Percentiles rank a stretch among this genome's conserved stretches.
phyloP scores from a whole-genome alignment of 1,284 basidiomycete genomes.

The Leccinum solheimii region DNA sequence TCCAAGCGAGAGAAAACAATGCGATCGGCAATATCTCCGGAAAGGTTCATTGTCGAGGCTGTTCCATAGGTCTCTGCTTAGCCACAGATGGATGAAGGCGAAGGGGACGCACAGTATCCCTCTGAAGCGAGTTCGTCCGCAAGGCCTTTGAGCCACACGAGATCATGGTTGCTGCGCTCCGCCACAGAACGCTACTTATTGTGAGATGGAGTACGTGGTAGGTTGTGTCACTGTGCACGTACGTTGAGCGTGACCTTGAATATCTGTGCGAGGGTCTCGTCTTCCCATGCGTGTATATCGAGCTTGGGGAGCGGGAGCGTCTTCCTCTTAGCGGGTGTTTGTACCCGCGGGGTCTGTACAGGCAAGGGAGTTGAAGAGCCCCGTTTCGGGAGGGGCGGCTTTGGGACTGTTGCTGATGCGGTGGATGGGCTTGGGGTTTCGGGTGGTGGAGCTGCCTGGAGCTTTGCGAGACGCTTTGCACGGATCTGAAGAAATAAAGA shows the following conservation, averaged over 20 bases:
- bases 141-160: constrained; percentile 84
- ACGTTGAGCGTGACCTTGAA: constrained; percentile 84
- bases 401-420: constrained; percentile 9
- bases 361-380: constrained; percentile 25
- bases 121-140: constrained; percentile 74
- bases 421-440: constrained; percentile 21
- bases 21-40: constrained; percentile 68
- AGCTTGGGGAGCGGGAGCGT: constrained; percentile 43
- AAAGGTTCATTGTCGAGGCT: constrained; percentile 42
- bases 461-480: constrained; percentile 80
- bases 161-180: constrained; percentile 65
- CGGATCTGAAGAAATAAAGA: constrained; percentile 62
- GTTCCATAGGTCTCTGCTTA: constrained; percentile 15
- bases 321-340: constrained; percentile 48
- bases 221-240: constrained; percentile 24
- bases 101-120: constrained; percentile 48
- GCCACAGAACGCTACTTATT: constrained; percentile 63
- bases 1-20: constrained; percentile 88
- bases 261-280: constrained; percentile 63
- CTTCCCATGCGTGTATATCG: constrained; percentile 70
- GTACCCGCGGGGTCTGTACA: constrained; percentile 22
- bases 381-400: constrained; percentile 34
- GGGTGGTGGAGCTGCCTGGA: constrained; percentile 46
- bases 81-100: constrained; percentile 1
- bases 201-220: constrained; percentile 5